A percentile compares a stretch with the other conserved stretches of the same genome.
Conservation (phyloP, 1,284 basidiomycete genomes). For the Leccinum pallidistipes region DNA sequence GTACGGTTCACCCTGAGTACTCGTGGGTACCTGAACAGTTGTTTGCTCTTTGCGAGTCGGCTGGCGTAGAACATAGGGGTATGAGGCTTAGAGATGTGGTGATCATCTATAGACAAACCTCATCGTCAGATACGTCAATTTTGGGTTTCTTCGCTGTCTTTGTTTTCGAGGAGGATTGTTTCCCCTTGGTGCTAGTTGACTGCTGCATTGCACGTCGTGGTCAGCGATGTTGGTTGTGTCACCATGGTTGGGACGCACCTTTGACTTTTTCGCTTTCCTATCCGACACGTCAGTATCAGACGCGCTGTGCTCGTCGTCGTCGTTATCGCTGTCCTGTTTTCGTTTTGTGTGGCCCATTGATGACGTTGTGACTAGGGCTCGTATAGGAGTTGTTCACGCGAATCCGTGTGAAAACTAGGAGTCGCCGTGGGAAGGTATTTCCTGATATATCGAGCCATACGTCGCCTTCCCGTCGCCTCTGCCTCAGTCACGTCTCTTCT, state of each 20-base stretch:
- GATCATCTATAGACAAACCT: conserved; percentile 10
- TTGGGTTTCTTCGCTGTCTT: conserved; percentile 36
- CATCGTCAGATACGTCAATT: conserved; percentile 5
- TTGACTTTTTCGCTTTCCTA: conserved; percentile 10
- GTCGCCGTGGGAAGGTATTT: conserved; percentile 23
- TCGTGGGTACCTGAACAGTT: conserved; percentile 23
- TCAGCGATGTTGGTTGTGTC: not conserved
- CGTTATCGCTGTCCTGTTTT: conserved; percentile 35
- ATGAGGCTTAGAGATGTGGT: not conserved
- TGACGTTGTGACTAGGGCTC: too few species aligned
- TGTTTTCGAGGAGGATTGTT: conserved; percentile 3
- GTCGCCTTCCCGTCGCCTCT: conserved; percentile 22
- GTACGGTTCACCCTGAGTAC: conserved; percentile 58
- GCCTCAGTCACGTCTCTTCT: conserved; percentile 14
- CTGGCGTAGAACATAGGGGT: conserved; percentile 25
- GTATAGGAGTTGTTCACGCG: not conserved
- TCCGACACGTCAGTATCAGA: conserved; percentile 14
- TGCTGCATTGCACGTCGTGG: not conserved
- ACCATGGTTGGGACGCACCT: conserved; percentile 12
- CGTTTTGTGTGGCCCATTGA: conserved; percentile 22
- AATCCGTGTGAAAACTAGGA: conserved; percentile 16
- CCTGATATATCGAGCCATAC: conserved; percentile 37
- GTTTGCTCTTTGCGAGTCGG: conserved; percentile 1
- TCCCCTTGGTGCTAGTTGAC: conserved; percentile 7
- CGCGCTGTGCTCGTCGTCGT: conserved; percentile 17